A percentile compares a stretch with the other conserved stretches of the same genome.
phyloP scores from a whole-genome alignment of 108 stramenopile species.

The Fistulifera pelliculosa region DNA sequence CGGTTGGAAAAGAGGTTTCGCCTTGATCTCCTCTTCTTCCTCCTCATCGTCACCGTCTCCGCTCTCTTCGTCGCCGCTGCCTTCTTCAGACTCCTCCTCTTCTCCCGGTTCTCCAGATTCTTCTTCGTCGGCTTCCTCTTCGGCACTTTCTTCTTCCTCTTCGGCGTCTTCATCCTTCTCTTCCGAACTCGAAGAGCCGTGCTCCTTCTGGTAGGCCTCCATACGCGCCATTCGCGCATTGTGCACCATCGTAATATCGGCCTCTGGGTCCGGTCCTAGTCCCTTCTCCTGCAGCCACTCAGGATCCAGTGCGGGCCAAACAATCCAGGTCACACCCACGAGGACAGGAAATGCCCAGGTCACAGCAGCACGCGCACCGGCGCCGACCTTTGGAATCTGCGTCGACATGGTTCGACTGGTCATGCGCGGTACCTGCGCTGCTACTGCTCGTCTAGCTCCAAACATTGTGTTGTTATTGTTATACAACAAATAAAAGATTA shows the following conservation, averaged over 20 bases:
- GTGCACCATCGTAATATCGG: conserved; percentile 3
- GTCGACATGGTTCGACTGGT: too few species aligned
- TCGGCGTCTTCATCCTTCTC: not conserved
- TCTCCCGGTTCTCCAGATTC: conserved; percentile 8
- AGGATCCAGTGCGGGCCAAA: conserved; percentile 5
- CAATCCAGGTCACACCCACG: conserved; percentile 1
- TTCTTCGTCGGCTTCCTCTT: conserved; percentile 8
- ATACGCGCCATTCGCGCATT: conserved; percentile 1
- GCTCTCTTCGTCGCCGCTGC: conserved; percentile 1
- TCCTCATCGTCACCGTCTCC: conserved; percentile 6
- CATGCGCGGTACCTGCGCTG: too few species aligned
- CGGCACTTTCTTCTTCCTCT: conserved; percentile 7
- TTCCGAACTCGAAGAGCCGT: not conserved
- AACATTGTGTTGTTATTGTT: too few species aligned
- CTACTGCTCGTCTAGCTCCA: too few species aligned
- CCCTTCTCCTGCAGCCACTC: not conserved
- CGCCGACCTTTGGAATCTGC: too few species aligned
- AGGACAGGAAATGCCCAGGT: conserved; percentile 6
- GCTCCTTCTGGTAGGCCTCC: conserved; percentile 3
- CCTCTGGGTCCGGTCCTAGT: conserved; percentile 1
- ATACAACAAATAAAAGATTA: too few species aligned
- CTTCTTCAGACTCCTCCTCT: conserved; percentile 5
- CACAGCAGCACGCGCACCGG: too few species aligned
- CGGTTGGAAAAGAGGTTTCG: not conserved
- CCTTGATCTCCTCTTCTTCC: conserved; percentile 5